phyloP scores from a whole-genome alignment of 2,329 filamentous ascomycete genomes.

The Paracamarosporium sp. region DNA sequence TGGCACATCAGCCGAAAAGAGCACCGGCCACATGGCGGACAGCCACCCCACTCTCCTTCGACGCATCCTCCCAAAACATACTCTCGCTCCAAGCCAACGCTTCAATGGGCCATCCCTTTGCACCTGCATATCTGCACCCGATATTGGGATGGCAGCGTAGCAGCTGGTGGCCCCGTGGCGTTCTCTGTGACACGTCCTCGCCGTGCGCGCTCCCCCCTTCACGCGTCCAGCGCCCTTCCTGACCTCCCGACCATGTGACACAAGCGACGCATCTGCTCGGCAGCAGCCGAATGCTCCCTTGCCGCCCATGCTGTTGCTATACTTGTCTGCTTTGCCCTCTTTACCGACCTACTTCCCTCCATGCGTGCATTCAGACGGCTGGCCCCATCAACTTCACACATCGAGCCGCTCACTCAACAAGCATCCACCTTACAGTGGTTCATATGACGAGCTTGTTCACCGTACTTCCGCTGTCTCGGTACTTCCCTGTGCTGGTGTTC shows the following conservation, averaged over 20 bases:
- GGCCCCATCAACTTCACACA: conserved; percentile 29
- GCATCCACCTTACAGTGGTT: conserved; percentile 31
- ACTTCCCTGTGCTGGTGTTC: conserved; percentile 23
- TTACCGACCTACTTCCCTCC: conserved; percentile 21
- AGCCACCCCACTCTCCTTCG: conserved; percentile 4
- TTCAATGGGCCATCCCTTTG: conserved; percentile 15
- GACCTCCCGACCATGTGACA: conserved; percentile 29
- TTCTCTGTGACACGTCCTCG: conserved; percentile 36
- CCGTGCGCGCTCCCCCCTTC: conserved; percentile 28
- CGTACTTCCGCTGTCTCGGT: conserved; percentile 28
- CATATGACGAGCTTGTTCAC: conserved; percentile 36
- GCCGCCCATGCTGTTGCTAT: conserved; percentile 34
- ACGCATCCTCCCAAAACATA: conserved; percentile 7
- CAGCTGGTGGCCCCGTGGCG: conserved; percentile 41
- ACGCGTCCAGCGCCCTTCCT: conserved; percentile 36
- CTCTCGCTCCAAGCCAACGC: conserved; percentile 5
- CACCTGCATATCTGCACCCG: conserved; percentile 25
- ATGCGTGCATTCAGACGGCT: conserved; percentile 28
- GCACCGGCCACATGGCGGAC: conserved; percentile 20
- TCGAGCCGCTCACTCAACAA: conserved; percentile 22
- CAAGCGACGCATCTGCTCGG: conserved; percentile 30
- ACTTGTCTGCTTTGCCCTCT: conserved; percentile 28
- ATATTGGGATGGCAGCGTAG: conserved; percentile 38
- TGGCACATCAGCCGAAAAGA: conserved; percentile 18
- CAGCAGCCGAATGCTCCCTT: conserved; percentile 41